Percentiles rank a stretch among this genome's conserved stretches.
Evolutionary conservation across 805 yeast genomes (phyloP).

Genomic region (Torulaspora microellipsoides): DNA sequence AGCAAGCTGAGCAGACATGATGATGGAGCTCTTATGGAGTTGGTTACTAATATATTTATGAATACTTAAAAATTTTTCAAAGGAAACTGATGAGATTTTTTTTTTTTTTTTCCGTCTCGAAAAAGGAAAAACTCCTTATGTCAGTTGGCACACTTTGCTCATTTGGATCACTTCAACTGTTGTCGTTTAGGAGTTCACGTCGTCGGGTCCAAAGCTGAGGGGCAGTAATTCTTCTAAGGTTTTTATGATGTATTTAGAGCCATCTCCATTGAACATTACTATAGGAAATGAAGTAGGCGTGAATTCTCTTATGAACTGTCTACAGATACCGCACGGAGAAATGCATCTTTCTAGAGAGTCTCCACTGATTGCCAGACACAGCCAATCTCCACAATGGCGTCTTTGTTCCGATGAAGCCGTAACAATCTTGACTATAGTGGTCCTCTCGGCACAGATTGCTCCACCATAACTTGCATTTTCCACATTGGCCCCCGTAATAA

Average conservation of each 20-base stretch:
- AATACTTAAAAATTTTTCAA: no score
- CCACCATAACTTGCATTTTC: constrained; percentile 92
- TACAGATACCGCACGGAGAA: constrained; percentile 91
- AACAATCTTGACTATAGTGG: constrained; percentile 56
- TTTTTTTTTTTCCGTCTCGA: no score
- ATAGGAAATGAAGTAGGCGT: constrained; percentile 49
- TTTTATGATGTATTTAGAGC: constrained; percentile 41
- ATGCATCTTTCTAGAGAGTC: constrained; percentile 45
- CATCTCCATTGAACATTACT: constrained; percentile 62
- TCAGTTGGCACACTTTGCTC: no score
- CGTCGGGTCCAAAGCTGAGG: constrained; percentile 80
- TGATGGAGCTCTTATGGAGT: no score
- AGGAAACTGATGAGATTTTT: no score
- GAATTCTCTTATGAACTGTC: constrained; percentile 87
- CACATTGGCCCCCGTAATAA: constrained; percentile 73
- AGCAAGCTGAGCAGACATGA: not conserved
- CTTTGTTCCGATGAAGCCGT: constrained; percentile 19
- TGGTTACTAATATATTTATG: no score
- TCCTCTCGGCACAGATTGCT: constrained; percentile 71
- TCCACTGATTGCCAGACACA: constrained; percentile 27
- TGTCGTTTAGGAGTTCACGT: constrained; percentile 31
- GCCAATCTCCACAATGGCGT: constrained; percentile 16
- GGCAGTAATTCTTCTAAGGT: constrained; percentile 69
- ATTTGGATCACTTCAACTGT: no score
- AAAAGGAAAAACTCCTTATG: no score